Evolutionary conservation across 2,329 filamentous ascomycete species (phyloP).

Genomic region (Cladosporium velox): DNA sequence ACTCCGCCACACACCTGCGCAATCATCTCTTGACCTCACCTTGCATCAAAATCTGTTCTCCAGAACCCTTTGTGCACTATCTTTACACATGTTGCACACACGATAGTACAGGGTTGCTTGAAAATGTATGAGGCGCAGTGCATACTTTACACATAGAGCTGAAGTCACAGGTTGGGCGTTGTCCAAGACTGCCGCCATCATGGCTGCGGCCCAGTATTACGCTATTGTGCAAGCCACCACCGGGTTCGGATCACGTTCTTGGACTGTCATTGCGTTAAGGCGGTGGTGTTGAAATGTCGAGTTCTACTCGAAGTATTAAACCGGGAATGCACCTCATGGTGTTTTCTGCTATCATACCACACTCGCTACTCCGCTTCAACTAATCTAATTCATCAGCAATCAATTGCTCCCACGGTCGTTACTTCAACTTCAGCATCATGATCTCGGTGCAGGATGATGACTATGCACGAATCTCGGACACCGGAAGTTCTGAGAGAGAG

Average conservation of each 20-base stretch:
- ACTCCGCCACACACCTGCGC: conserved; percentile 36
- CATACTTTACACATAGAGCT: conserved; percentile 8
- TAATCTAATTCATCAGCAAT: background rate
- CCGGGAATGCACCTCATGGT: background rate
- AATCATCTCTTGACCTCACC: conserved; percentile 15
- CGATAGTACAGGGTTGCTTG: background rate
- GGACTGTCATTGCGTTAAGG: background rate
- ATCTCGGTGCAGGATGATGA: background rate
- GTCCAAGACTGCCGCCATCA: background rate
- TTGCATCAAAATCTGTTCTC: background rate
- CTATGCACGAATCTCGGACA: background rate
- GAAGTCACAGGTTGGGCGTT: background rate
- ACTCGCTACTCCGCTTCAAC: background rate
- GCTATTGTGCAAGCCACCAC: conserved; percentile 14
- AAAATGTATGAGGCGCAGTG: conserved; percentile 4
- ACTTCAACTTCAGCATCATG: background rate
- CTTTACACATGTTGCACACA: background rate
- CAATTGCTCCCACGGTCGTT: background rate
- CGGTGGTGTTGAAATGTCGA: background rate
- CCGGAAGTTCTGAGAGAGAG: background rate
- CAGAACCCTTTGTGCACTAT: background rate
- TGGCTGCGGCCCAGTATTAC: background rate
- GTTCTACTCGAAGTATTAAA: background rate
- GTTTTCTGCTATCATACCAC: background rate
- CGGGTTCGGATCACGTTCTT: background rate